These are phyloP conservation scores for Cordyceps pruinosa DNA, from an alignment of 2,329 filamentous ascomycete species.

Conservation along the genomic window DNA sequence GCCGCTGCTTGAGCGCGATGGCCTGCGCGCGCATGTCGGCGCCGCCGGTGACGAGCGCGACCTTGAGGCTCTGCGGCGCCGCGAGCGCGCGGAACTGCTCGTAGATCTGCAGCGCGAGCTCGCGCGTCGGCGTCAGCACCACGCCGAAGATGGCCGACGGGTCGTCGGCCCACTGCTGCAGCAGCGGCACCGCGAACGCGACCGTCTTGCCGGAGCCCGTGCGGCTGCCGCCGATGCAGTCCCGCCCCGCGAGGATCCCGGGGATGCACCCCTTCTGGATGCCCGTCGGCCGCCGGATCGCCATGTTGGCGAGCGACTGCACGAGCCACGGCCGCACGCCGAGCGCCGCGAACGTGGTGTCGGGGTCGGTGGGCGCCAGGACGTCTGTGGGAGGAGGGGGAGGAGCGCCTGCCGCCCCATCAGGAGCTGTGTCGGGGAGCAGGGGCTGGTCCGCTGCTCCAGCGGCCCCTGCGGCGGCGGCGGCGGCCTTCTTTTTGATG, in stretches of 20 bases:
- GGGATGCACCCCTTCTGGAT: constrained; percentile 94
- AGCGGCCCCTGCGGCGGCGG: constrained; percentile 13
- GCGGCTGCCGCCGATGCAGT: constrained; percentile 90
- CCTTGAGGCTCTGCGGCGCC: constrained; percentile 78
- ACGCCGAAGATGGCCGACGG: constrained; percentile 86
- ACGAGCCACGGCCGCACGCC: constrained; percentile 82
- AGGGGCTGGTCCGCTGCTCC: constrained; percentile 11
- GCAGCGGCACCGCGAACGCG: constrained; percentile 87
- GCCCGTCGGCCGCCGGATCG: constrained; percentile 80
- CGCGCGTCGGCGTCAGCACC: constrained; percentile 81
- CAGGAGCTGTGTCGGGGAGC: too few relatives aligned
- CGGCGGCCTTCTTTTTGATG: constrained; percentile 35
- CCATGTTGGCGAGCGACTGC: constrained; percentile 65
- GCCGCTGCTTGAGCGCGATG: constrained; percentile 70
- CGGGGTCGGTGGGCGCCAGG: constrained; percentile 46
- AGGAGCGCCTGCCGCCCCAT: not conserved
- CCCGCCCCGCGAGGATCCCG: constrained; percentile 80
- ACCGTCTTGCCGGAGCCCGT: constrained; percentile 98
- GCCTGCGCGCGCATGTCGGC: constrained; percentile 90
- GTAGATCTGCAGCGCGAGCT: constrained; percentile 91
- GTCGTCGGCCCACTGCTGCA: constrained; percentile 90
- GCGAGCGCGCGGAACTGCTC: constrained; percentile 95
- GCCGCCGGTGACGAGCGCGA: constrained; percentile 83
- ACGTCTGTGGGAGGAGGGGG: constrained; percentile 31
- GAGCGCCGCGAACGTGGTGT: constrained; percentile 64